Base-by-base conservation (phyloP, 306 rosid species). In the Gynostemma pentaphyllum region DNA sequence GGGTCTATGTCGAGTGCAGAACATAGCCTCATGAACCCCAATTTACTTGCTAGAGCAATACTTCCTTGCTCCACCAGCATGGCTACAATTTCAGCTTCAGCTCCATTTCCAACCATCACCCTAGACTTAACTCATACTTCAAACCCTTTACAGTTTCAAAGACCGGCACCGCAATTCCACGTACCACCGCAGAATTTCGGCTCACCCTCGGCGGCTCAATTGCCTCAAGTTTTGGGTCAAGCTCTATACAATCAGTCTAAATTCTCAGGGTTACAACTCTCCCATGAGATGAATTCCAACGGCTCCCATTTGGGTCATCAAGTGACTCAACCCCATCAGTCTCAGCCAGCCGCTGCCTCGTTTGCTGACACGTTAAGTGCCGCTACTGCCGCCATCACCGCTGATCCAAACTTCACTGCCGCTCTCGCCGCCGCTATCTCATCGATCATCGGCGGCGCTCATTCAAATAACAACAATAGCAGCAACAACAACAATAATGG, bases 391-490 rank as follows among this genome's bases (percentile, higher is more conserved):
- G 96, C 95, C 34, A 86, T 94, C 79, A 83, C 99, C 0, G 69
- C 90, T 4, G 95, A 94, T 41, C 99, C 99, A 0, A 84, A 82
- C 44, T 94, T 94, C 83, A 86, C 94, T 0, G 99, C 97, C 0
- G 99, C 80, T 0, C 87, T 94, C 5, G 99, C 97, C 0, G 99
- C 99, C 1, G 99, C 99, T 12, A 88, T 94, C 76, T 80, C 94
- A 48, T 86, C 97, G 68, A 88, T 94, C 77, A 94, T 94, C 4
- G 85, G 92, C 11, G 87, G 94, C 27, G 76, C 71, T 36, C 80
- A 76, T 9, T 36, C 76, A 2, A 80, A 76, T 71, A 80, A 28
- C 18, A 48, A 60, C 56, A 62, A 34, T 24, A 67, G 39, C 47
- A 29, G 15, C 12, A 45, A 12, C 7, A 12, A 45, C 23, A 59